phyloP scores from a whole-genome alignment of 345 rosid genomes.

The Populus alba region DNA sequence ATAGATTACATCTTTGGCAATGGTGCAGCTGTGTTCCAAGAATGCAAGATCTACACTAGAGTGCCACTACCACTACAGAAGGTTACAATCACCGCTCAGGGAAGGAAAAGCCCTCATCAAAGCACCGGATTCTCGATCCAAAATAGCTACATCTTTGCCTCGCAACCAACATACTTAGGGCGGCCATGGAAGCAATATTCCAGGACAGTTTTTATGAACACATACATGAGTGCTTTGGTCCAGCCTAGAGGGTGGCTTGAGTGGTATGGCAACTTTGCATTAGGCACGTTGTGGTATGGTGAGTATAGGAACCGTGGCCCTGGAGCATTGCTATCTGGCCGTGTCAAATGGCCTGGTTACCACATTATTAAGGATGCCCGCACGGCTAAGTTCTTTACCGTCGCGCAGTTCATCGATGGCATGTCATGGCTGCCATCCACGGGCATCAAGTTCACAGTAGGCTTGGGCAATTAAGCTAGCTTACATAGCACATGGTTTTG shows the following conservation, averaged over 20 bases:
- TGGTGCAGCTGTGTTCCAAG: constrained; percentile 31
- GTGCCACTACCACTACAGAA: constrained; percentile 28
- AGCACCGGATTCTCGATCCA: constrained; percentile 29
- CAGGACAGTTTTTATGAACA: constrained; percentile 27
- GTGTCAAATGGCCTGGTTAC: constrained; percentile 30
- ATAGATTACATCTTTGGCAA: constrained; percentile 35
- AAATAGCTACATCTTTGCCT: constrained; percentile 24
- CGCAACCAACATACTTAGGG: constrained; percentile 26
- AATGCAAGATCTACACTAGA: constrained; percentile 26
- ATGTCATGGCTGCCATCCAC: constrained; percentile 28
- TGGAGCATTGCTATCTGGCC: constrained; percentile 14
- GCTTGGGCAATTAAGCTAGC: constrained; percentile 13
- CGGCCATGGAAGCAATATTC: constrained; percentile 33
- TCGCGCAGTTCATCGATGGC: constrained; percentile 19
- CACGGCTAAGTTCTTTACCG: constrained; percentile 26
- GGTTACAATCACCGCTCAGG: constrained; percentile 31
- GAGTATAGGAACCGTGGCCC: constrained; percentile 28
- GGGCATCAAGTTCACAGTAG: constrained; percentile 21
- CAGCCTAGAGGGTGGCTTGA: constrained; percentile 32
- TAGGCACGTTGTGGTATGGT: constrained; percentile 27
- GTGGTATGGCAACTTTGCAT: constrained; percentile 30
- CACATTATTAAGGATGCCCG: constrained; percentile 18
- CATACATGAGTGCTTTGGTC: constrained; percentile 23
- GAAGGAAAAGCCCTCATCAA: constrained; percentile 26
- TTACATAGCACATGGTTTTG: background rate